A percentile compares a stretch with the other conserved stretches of the same genome.
Evolutionary conservation across 75 land plant species (phyloP).

Genomic region (Chamaecyparis obtusa): DNA sequence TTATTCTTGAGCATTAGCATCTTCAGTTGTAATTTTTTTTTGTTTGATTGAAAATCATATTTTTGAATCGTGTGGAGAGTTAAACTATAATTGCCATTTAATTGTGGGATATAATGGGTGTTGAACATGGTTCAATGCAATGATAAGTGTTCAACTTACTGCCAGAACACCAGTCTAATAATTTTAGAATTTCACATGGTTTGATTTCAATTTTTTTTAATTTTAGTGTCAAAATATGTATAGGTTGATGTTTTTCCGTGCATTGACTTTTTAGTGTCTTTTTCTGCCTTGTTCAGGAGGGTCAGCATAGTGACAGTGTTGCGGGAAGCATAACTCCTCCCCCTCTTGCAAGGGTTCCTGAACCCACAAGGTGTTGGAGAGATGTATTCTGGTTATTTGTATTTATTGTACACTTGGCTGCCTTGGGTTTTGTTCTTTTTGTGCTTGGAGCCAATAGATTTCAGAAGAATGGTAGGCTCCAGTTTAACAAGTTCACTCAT

Average conservation of each 20-base stretch:
- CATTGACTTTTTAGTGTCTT: not conserved
- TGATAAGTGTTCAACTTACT: not conserved
- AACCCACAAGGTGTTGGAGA: constrained; percentile 55
- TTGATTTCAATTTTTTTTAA: not conserved
- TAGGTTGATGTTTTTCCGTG: not conserved
- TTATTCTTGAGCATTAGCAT: not conserved
- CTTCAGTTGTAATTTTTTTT: not conserved
- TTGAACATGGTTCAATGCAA: not conserved
- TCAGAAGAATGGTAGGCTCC: constrained; percentile 52
- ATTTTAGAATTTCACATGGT: not conserved
- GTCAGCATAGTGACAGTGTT: constrained; percentile 18
- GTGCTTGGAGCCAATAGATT: constrained; percentile 71
- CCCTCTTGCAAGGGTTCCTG: constrained; percentile 23
- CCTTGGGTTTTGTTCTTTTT: constrained; percentile 52
- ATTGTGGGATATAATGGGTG: not conserved
- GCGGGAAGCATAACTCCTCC: constrained; percentile 36
- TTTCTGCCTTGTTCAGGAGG: constrained; percentile 19
- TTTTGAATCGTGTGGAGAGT: not conserved
- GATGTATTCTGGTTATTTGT: constrained; percentile 79
- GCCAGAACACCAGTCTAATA: not conserved
- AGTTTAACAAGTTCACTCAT: constrained; percentile 43
- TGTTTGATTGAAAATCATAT: not conserved
- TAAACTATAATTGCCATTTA: not conserved
- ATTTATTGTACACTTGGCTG: constrained; percentile 59
- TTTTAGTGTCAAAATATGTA: not conserved